These are phyloP conservation scores for Exophiala calicioides DNA, from an alignment of 2,329 filamentous ascomycete species.

Conservation along the genomic window DNA sequence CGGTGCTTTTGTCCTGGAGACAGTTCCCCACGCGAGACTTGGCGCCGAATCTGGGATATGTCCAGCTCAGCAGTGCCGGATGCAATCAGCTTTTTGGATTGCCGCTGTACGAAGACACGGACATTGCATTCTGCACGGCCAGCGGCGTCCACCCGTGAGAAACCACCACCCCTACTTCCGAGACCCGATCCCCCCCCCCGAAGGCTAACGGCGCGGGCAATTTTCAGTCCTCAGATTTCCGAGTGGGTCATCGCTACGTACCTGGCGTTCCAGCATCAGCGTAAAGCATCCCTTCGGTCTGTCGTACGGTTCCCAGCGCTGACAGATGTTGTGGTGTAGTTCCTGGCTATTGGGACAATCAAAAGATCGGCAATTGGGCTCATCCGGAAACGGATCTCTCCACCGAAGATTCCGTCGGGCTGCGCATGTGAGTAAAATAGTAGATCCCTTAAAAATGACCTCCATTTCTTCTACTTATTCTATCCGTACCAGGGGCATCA, in stretches of 20 bases:
- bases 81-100: neutral
- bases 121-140: neutral
- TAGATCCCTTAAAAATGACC: no score
- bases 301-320: no score
- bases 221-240: neutral
- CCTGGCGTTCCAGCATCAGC: neutral
- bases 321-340: no score
- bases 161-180: no score
- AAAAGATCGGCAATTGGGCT: conserved; percentile 2
- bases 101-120: neutral
- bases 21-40: neutral
- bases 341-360: no score
- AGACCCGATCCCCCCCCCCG: no score
- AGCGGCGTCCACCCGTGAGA: conserved; percentile 2
- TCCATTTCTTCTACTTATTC: no score
- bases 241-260: conserved; percentile 1
- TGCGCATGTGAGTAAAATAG: neutral
- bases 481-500: conserved; percentile 1
- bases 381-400: neutral
- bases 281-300: no score
- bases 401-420: neutral
- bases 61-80: conserved; percentile 1
- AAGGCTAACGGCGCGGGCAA: neutral
- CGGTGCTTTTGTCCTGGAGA: neutral
- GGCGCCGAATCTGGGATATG: conserved; percentile 1